phyloP scores from a whole-genome alignment of 495 filamentous ascomycete species.

The Penicillium dipodomyicola region DNA sequence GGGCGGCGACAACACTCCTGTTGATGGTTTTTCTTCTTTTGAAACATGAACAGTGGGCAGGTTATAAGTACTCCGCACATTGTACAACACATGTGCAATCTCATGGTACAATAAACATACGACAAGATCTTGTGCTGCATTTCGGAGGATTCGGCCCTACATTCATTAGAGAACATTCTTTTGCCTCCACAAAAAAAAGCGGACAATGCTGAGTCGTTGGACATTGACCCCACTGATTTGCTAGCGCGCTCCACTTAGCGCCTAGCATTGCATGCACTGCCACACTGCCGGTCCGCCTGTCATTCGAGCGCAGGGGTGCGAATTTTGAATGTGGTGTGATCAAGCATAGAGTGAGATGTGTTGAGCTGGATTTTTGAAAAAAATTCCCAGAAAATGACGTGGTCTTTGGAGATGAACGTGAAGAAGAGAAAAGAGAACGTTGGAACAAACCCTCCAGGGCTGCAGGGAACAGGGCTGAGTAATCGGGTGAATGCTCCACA shows the following conservation, averaged over 20 bases:
- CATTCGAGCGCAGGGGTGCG: conserved; percentile 26
- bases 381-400: neutral
- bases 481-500: conserved; percentile 1
- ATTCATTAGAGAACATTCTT: conserved; percentile 29
- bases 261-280: conserved; percentile 46
- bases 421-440: conserved; percentile 3
- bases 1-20: neutral
- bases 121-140: conserved; percentile 10
- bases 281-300: conserved; percentile 41
- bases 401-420: neutral
- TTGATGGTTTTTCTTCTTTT: neutral
- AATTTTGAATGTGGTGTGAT: conserved; percentile 6
- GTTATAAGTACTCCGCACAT: neutral
- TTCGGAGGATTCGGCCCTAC: conserved; percentile 18
- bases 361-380: neutral
- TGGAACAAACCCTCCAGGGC: conserved; percentile 10
- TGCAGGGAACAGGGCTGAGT: conserved; percentile 10
- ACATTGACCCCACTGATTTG: conserved; percentile 29
- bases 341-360: neutral
- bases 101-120: neutral
- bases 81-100: neutral
- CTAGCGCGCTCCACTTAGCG: conserved; percentile 29
- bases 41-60: neutral
- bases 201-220: conserved; percentile 29
- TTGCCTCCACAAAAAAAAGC: conserved; percentile 23